Base-by-base conservation (phyloP, 768 basidiomycete genomes). In the Auriculariales sp. region DNA sequence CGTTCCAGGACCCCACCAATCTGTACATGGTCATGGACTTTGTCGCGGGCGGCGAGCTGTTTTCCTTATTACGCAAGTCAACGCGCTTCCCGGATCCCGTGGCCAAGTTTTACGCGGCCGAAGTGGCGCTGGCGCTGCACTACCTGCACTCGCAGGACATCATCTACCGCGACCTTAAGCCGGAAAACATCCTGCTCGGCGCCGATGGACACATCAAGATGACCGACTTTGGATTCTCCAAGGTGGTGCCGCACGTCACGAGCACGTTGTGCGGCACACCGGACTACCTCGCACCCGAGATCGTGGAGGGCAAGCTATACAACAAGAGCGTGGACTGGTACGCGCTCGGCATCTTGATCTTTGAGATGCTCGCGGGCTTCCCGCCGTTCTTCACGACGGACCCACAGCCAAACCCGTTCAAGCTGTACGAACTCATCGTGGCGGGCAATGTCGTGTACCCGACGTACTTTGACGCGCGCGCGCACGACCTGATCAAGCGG, bases 11-110 rank as follows among this genome's bases (percentile, higher is more conserved):
- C 59, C 64, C 78, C 29, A 66, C 83, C 17, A 98, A 97, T 63
- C 73, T 98, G 12, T 99, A 97, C 71, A 94, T 99, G 89, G 84
- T 98, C 49, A 87, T 98, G 79, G 93, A 83, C 69, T 97, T 88
- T 64, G 90, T 90, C 2, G 88, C 92, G 3, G 95, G 95, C 6
- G 95, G 95, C 14, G 95, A 99, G 63, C 74, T 99, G 4, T 99
- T 98, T 64, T 92, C 91, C 12, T 78, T 97, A 49, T 66, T 97
- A 53, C 77, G 93, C 55, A 75, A 91, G 66, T 91, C 89, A 46
- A 89, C 87, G 77, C 72, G 93, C 45, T 98, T 99, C 68, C 90
- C 94, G 0, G 86, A 95, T 55, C 92, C 94, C 14, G 95, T 99
- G 11, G 90, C 94, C 4, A 90, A 98, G 60, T 99, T 98, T 69